phyloP scores from a whole-genome alignment of 225 moss, liverwort and hornwort genomes.

The Pseudisothecium myosuroides region DNA sequence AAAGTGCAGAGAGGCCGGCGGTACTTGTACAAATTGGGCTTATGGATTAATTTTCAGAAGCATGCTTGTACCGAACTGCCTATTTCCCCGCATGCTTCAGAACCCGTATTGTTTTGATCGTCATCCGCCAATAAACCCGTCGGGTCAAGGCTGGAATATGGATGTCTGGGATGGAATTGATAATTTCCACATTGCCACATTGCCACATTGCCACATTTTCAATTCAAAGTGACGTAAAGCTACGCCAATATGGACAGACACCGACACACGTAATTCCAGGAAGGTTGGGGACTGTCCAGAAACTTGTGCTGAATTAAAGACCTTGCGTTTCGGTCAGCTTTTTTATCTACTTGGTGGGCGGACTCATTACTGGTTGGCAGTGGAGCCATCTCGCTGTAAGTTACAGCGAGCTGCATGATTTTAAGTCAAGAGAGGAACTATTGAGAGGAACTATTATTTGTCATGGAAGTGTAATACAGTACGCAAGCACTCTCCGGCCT shows the following conservation, averaged over 20 bases:
- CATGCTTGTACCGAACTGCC: neutral
- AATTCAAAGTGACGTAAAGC: neutral
- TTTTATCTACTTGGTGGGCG: neutral
- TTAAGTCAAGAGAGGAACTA: neutral
- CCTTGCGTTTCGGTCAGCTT: neutral
- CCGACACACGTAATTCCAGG: neutral
- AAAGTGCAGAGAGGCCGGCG: neutral
- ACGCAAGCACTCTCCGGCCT: slow-evolving; percentile 38
- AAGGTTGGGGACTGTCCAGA: neutral
- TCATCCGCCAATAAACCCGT: neutral
- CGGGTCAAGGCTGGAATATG: neutral
- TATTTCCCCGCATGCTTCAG: neutral
- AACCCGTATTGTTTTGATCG: neutral
- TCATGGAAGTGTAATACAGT: slow-evolving; percentile 24
- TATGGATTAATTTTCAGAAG: neutral
- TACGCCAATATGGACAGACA: neutral
- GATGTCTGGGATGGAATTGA: no score
- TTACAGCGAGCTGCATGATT: neutral
- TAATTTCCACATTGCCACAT: neutral
- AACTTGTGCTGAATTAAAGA: no score
- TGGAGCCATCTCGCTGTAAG: neutral
- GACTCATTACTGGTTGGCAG: no score
- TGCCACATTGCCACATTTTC: neutral
- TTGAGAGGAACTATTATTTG: neutral
- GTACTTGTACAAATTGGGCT: neutral